Percentiles rank a stretch among this genome's conserved stretches.
Evolutionary conservation across 2,329 filamentous ascomycete genomes (phyloP).

Genomic region (Colletotrichum filicis): DNA sequence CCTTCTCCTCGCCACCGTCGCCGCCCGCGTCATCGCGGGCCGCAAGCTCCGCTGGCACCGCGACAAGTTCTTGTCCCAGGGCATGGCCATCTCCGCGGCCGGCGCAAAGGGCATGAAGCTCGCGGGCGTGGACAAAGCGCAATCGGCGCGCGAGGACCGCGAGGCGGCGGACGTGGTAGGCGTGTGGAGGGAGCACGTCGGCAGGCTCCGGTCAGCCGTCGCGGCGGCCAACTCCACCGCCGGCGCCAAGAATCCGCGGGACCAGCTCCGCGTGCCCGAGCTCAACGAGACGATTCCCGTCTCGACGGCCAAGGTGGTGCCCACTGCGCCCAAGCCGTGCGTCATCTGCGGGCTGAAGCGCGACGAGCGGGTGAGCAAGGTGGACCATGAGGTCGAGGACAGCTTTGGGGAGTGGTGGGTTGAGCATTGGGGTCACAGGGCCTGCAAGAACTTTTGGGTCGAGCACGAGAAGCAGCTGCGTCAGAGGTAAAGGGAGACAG

Average conservation of each 20-base stretch:
- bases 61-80: constrained; percentile 84
- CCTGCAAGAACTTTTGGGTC: constrained; percentile 88
- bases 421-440: constrained; percentile 85
- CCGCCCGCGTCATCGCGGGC: constrained; percentile 84
- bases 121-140: constrained; percentile 83
- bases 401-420: constrained; percentile 98
- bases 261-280: constrained; percentile 71
- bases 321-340: constrained; percentile 80
- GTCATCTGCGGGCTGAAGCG: constrained; percentile 88
- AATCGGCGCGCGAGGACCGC: constrained; percentile 84
- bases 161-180: constrained; percentile 82
- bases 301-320: constrained; percentile 75
- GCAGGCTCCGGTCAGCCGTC: constrained; percentile 79
- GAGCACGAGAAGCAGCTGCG: constrained; percentile 77
- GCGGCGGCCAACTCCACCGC: constrained; percentile 67
- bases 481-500: constrained; percentile 64
- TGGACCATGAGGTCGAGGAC: constrained; percentile 84
- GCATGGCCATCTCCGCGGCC: constrained; percentile 86
- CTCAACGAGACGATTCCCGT: constrained; percentile 76
- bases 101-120: constrained; percentile 92
- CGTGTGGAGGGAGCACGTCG: constrained; percentile 80
- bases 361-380: constrained; percentile 82
- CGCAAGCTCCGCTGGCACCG: constrained; percentile 91
- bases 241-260: constrained; percentile 40
- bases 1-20: constrained; percentile 71